Evolutionary conservation across 164 flowering plant species (phyloP).

Genomic region (Pachysandra terminalis): DNA sequence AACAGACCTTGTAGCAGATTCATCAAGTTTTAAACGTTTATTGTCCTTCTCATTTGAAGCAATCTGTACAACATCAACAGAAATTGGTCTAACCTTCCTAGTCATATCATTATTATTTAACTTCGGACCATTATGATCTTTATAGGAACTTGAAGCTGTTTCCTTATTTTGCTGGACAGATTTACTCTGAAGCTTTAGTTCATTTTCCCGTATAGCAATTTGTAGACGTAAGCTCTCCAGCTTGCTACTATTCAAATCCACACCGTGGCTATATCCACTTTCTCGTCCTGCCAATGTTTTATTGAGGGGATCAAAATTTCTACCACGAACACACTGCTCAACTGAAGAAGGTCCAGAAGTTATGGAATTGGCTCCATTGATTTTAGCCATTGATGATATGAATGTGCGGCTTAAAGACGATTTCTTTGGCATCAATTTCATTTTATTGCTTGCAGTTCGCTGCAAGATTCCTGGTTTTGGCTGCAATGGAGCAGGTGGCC

Average conservation of each 20-base stretch:
- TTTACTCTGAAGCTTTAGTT: constrained; percentile 50
- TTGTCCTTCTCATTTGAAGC: constrained; percentile 38
- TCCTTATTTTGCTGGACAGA: constrained; percentile 43
- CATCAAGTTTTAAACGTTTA: constrained; percentile 46
- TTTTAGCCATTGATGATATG: constrained; percentile 31
- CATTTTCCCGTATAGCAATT: constrained; percentile 73
- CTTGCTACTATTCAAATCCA: constrained; percentile 29
- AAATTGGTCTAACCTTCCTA: constrained; percentile 22
- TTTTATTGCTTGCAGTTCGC: constrained; percentile 19
- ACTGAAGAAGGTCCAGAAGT: constrained; percentile 22
- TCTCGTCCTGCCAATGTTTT: constrained; percentile 27
- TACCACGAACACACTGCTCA: constrained; percentile 27
- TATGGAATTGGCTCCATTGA: constrained; percentile 28
- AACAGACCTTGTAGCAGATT: constrained; percentile 21
- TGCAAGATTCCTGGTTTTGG: constrained; percentile 25
- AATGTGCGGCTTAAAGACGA: constrained; percentile 29
- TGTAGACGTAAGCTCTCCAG: constrained; percentile 69
- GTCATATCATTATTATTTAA: constrained; percentile 16
- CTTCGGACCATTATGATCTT: constrained; percentile 17
- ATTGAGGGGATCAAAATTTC: constrained; percentile 22
- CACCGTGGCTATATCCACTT: constrained; percentile 28
- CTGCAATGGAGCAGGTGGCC: constrained; percentile 21
- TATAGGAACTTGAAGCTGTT: constrained; percentile 22
- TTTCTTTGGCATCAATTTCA: constrained; percentile 33
- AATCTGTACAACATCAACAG: constrained; percentile 18